Conservation (phyloP, 768 basidiomycete species). For the Lactarius trivialis region DNA sequence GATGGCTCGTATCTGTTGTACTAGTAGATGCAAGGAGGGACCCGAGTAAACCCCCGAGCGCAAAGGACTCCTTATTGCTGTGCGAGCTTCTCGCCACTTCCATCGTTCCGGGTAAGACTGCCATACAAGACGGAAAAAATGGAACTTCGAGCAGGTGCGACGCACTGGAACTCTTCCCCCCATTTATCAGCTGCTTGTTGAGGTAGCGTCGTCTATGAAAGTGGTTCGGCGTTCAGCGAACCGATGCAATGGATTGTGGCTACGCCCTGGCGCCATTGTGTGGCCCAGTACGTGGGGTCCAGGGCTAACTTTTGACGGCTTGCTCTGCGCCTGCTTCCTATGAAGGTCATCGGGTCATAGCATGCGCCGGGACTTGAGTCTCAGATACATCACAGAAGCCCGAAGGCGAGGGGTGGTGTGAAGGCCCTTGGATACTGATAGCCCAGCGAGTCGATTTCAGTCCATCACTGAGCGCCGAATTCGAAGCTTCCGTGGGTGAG, state of each 20-base stretch:
- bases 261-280: too few species aligned
- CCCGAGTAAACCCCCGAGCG: constrained; percentile 10
- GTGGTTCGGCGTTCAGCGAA: too few species aligned
- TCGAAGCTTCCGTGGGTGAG: background rate
- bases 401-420: background rate
- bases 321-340: constrained; percentile 42
- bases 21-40: background rate
- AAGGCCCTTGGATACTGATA: constrained; percentile 40
- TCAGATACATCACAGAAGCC: background rate
- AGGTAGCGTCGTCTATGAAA: constrained; percentile 28
- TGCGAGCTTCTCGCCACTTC: constrained; percentile 27
- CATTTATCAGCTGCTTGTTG: constrained; percentile 35
- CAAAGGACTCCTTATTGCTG: constrained; percentile 28
- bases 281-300: too few species aligned
- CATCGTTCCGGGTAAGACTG: constrained; percentile 10
- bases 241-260: too few species aligned
- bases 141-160: constrained; percentile 23
- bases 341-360: constrained; percentile 34
- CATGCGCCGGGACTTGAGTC: constrained; percentile 27
- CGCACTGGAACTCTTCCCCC: constrained; percentile 7
- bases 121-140: background rate
- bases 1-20: background rate
- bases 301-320: constrained; percentile 34
- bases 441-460: constrained; percentile 45
- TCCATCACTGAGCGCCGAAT: constrained; percentile 1